These are phyloP conservation scores for Solanum lignicaule DNA, from an alignment of 257 asterid genomes.

Conservation along the genomic window DNA sequence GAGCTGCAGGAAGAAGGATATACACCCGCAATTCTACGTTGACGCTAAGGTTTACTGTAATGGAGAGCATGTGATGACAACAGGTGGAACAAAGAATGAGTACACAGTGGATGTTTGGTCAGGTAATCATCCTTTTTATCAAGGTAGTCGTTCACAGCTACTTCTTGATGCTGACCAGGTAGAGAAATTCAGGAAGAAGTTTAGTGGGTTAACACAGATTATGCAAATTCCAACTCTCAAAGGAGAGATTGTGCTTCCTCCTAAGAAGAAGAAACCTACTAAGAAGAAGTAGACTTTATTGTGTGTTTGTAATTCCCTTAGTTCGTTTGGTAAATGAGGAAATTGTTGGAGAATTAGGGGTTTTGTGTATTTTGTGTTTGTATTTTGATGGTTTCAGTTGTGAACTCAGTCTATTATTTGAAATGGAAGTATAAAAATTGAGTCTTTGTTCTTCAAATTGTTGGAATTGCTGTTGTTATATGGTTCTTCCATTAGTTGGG, in stretches of 20 bases:
- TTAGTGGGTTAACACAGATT: constrained; percentile 37
- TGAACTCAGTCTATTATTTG: neutral
- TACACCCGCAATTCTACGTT: constrained; percentile 72
- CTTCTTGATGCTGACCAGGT: constrained; percentile 78
- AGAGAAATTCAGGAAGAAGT: constrained; percentile 77
- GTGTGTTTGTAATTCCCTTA: neutral
- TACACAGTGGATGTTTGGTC: constrained; percentile 95
- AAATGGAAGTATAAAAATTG: neutral
- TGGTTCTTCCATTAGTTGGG: neutral
- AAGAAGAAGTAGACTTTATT: neutral
- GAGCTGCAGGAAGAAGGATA: constrained; percentile 83
- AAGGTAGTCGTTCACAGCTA: constrained; percentile 58
- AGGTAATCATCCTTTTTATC: constrained; percentile 89
- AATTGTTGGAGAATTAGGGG: neutral
- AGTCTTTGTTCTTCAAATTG: neutral
- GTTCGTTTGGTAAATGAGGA: neutral
- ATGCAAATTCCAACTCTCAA: constrained; percentile 89
- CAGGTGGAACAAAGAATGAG: constrained; percentile 92
- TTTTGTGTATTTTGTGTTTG: neutral
- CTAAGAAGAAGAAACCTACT: neutral
- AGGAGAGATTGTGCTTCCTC: constrained; percentile 51
- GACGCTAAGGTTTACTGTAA: constrained; percentile 87
- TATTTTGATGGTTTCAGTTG: neutral
- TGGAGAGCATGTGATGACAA: constrained; percentile 89
- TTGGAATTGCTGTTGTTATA: neutral